Evolutionary conservation across 2,329 filamentous ascomycete genomes (phyloP).

Genomic region (Davidsoniella virescens): DNA sequence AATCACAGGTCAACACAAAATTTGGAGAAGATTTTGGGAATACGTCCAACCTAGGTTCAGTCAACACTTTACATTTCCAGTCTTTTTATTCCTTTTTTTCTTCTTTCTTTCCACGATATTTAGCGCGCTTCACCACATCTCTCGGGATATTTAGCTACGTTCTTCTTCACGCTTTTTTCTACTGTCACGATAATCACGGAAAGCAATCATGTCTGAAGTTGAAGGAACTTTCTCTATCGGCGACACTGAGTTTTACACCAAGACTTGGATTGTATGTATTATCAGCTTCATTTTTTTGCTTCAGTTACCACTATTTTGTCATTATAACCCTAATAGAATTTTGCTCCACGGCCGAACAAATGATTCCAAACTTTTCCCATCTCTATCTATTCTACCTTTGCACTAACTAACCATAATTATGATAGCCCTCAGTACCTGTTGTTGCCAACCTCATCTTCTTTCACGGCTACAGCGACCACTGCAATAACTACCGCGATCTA

Average conservation of each 20-base stretch:
- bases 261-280: slow-evolving; percentile 40
- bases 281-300: neutral
- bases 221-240: slow-evolving; percentile 35
- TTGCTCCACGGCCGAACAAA: neutral
- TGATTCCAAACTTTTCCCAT: too few relatives aligned
- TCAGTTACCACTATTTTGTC: neutral
- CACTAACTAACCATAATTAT: too few relatives aligned
- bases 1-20: too few relatives aligned
- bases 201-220: slow-evolving; percentile 17
- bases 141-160: too few relatives aligned
- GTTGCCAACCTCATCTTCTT: slow-evolving; percentile 65
- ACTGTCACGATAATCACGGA: neutral
- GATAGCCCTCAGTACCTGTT: slow-evolving; percentile 36
- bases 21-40: too few relatives aligned
- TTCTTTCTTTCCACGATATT: too few relatives aligned
- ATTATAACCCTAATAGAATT: neutral
- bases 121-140: too few relatives aligned
- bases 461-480: slow-evolving; percentile 81
- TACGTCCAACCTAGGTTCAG: too few relatives aligned
- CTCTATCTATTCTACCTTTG: neutral
- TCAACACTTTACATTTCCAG: too few relatives aligned
- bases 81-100: neutral
- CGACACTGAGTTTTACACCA: slow-evolving; percentile 34
- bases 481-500: slow-evolving; percentile 59
- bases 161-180: neutral